phyloP scores from a whole-genome alignment of 1,139 yeast genomes.

The Debaryomyces sp. region DNA sequence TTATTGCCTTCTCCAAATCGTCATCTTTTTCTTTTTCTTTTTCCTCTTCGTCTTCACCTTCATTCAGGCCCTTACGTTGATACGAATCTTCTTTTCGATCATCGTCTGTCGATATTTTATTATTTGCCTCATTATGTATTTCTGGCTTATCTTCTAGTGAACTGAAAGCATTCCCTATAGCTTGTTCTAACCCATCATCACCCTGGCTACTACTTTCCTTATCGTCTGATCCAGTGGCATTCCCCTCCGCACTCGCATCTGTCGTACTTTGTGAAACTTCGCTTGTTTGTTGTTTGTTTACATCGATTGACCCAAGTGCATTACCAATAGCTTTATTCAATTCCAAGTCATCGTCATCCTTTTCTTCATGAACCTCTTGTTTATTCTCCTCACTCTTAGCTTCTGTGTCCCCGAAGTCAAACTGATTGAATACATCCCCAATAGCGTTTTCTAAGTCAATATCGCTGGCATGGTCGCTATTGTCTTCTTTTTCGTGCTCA shows the following conservation, averaged over 20 bases:
- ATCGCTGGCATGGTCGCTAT: slow-evolving; percentile 12
- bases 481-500: not conserved
- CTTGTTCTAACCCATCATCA: slow-evolving; percentile 13
- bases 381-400: not conserved
- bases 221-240: not conserved
- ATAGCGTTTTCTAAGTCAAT: slow-evolving; percentile 38
- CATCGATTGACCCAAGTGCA: slow-evolving; percentile 17
- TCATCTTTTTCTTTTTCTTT: not conserved
- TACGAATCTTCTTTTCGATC: not conserved
- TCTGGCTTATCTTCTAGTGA: slow-evolving; percentile 5
- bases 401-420: slow-evolving; percentile 19
- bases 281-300: slow-evolving; percentile 2
- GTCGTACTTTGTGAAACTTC: not conserved
- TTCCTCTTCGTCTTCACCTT: not conserved
- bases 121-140: no score
- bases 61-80: not conserved
- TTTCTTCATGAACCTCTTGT: not conserved
- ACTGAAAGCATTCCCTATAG: slow-evolving; percentile 15
- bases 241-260: not conserved
- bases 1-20: not conserved
- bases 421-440: slow-evolving; percentile 40
- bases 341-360: slow-evolving; percentile 10
- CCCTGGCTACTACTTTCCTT: not conserved
- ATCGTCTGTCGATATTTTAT: not conserved
- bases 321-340: slow-evolving; percentile 28